A percentile compares a stretch with the other conserved stretches of the same genome.
Evolutionary conservation across 129 eudicot species (phyloP).

Genomic region (Rutidosis leptorrhynchoides): DNA sequence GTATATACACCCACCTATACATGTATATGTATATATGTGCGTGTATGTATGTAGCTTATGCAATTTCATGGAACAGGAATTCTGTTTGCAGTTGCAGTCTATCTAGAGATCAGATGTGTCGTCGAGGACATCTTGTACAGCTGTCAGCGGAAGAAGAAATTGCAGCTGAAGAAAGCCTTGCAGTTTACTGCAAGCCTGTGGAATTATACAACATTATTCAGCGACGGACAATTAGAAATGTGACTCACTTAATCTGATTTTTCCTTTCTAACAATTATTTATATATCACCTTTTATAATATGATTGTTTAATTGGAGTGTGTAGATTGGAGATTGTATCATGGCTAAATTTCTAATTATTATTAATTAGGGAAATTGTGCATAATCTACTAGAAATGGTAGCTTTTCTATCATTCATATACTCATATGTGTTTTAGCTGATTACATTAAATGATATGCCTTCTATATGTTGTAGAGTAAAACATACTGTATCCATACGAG

Average conservation of each 20-base stretch:
- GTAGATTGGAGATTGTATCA: conserved; percentile 16
- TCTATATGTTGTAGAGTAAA: conserved; percentile 8
- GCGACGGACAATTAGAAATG: conserved; percentile 68
- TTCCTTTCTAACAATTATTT: not conserved
- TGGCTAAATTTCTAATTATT: not conserved
- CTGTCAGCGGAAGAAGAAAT: conserved; percentile 72
- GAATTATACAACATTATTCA: conserved; percentile 94
- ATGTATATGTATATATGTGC: too few relatives aligned
- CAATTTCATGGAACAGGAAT: conserved; percentile 61
- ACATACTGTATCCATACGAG: not conserved
- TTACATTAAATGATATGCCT: not conserved
- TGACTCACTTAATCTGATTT: conserved; percentile 27
- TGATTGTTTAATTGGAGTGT: conserved; percentile 5
- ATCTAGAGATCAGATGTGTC: conserved; percentile 76
- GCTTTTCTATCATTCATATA: conserved; percentile 1
- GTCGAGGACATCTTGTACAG: conserved; percentile 53
- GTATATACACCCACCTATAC: too few relatives aligned
- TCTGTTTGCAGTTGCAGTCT: conserved; percentile 68
- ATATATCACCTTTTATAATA: conserved; percentile 15
- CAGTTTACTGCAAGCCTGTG: conserved; percentile 88
- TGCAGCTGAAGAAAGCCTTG: conserved; percentile 91
- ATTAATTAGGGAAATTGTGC: not conserved
- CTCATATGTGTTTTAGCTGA: conserved; percentile 1
- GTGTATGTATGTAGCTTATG: conserved; percentile 25
- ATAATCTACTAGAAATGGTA: conserved; percentile 1